phyloP scores from a whole-genome alignment of 352 stramenopile species.

The Stramenopiles sp. region DNA sequence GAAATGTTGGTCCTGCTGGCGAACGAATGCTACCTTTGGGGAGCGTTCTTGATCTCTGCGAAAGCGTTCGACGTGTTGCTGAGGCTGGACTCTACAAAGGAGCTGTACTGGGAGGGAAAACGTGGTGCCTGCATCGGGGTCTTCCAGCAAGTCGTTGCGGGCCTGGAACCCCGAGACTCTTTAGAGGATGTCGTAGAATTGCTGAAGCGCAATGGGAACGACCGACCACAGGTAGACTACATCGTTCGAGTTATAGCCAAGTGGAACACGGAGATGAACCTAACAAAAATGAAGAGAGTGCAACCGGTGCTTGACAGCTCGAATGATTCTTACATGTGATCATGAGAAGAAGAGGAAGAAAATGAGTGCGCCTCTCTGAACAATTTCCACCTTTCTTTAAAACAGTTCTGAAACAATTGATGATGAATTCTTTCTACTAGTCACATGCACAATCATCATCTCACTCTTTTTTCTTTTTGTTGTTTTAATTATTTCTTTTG shows the following conservation, averaged over 20 bases:
- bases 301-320: too few species aligned
- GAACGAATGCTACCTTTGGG: slow-evolving; percentile 80
- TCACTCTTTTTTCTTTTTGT: too few species aligned
- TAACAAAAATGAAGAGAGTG: neutral
- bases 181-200: slow-evolving; percentile 45
- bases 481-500: too few species aligned
- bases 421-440: too few species aligned
- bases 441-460: too few species aligned
- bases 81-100: slow-evolving; percentile 70
- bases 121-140: slow-evolving; percentile 77
- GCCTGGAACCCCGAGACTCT: slow-evolving; percentile 59
- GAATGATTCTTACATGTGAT: too few species aligned
- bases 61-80: slow-evolving; percentile 83
- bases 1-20: slow-evolving; percentile 83
- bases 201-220: slow-evolving; percentile 66
- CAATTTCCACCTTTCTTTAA: too few species aligned
- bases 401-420: too few species aligned
- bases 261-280: slow-evolving; percentile 52
- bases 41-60: slow-evolving; percentile 77
- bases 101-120: slow-evolving; percentile 84
- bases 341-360: too few species aligned
- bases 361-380: too few species aligned
- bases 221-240: slow-evolving; percentile 75
- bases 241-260: slow-evolving; percentile 88
- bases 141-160: slow-evolving; percentile 75